Percentiles rank a stretch among this genome's conserved stretches.
Conservation (phyloP, 1,139 yeast species). For the Ogataea hybrid region DNA sequence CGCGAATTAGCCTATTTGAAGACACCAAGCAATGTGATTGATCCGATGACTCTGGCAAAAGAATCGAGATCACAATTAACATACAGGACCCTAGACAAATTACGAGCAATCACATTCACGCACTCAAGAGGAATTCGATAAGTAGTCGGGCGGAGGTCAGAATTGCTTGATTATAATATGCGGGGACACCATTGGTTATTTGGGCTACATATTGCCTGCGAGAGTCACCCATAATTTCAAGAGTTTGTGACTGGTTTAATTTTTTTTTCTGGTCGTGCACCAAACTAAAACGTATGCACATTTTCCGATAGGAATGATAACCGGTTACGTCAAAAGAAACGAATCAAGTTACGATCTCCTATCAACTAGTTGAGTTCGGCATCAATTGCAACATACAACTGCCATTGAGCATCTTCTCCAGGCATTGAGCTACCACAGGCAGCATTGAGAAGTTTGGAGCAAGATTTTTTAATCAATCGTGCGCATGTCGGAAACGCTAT, state of each 20-base stretch:
- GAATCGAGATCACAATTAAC: background rate
- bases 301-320: conserved; percentile 1
- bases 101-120: background rate
- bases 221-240: background rate
- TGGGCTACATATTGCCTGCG: background rate
- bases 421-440: conserved; percentile 2
- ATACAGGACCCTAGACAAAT: background rate
- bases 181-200: background rate
- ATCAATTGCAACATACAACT: background rate
- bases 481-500: conserved; percentile 11
- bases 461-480: background rate
- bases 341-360: background rate
- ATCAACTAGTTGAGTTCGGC: background rate
- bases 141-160: background rate
- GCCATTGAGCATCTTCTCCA: background rate
- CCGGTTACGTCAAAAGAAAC: conserved; percentile 13
- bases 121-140: background rate
- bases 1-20: background rate
- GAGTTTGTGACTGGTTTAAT: conserved; percentile 8
- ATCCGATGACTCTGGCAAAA: background rate
- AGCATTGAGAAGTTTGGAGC: no score
- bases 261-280: conserved; percentile 3
- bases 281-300: background rate
- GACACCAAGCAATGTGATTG: background rate
- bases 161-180: background rate